These are phyloP conservation scores for Boechera retrofracta DNA, from an alignment of 345 rosid genomes.

Conservation along the genomic window DNA sequence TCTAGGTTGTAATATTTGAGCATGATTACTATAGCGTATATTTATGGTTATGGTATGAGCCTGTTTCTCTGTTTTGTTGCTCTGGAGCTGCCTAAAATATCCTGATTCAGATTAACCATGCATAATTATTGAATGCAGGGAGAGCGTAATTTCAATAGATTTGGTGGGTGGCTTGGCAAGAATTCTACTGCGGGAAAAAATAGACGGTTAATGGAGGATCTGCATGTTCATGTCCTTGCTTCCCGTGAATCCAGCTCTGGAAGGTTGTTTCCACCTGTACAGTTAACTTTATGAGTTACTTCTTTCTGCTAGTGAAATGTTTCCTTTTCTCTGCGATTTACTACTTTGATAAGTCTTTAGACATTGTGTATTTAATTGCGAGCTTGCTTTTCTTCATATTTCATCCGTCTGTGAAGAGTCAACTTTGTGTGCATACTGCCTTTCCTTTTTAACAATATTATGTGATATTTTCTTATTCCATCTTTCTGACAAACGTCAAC, in stretches of 20 bases:
- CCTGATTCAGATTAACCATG: conserved; percentile 12
- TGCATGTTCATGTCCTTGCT: conserved; percentile 93
- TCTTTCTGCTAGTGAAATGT: conserved; percentile 27
- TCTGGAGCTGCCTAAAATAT: conserved; percentile 13
- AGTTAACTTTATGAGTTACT: conserved; percentile 5
- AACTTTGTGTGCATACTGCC: conserved; percentile 10
- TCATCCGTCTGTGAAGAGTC: conserved; percentile 23
- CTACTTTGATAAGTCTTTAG: conserved; percentile 11
- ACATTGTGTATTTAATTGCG: background rate
- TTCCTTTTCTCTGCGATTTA: background rate
- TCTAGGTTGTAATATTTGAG: conserved; percentile 15
- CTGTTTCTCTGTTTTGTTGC: conserved; percentile 27
- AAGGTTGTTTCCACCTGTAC: conserved; percentile 57
- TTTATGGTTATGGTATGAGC: conserved; percentile 27
- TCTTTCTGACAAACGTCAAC: conserved; percentile 28
- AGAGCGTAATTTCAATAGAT: conserved; percentile 90
- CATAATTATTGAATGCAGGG: conserved; percentile 63
- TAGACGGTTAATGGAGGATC: conserved; percentile 85
- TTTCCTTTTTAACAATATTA: background rate
- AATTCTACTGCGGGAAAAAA: conserved; percentile 87
- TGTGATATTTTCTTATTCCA: conserved; percentile 8
- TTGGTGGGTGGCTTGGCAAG: conserved; percentile 99
- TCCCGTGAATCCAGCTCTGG: conserved; percentile 83
- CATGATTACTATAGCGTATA: conserved; percentile 10
- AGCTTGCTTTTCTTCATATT: conserved; percentile 23